phyloP scores from a whole-genome alignment of 257 asterid species.

The Solanum lycopersicoides region DNA sequence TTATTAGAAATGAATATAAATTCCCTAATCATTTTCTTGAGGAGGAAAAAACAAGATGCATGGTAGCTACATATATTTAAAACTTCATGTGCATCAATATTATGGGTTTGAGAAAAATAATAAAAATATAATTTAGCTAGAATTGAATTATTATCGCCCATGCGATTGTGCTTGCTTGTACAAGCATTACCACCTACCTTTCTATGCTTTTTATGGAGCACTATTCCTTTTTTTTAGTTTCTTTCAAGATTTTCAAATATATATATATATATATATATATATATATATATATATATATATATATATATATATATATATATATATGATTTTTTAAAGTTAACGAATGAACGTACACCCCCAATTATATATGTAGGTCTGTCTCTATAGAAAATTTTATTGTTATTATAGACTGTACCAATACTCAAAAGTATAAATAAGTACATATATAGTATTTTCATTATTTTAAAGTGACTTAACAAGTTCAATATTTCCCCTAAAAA shows the following conservation, averaged over 20 bases:
- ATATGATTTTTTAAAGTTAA: too few relatives aligned
- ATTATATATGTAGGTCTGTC: too few relatives aligned
- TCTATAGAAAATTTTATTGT: background rate
- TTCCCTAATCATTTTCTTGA: background rate
- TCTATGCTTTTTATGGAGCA: background rate
- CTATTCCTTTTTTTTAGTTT: background rate
- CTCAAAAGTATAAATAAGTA: background rate
- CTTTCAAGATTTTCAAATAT: too few relatives aligned
- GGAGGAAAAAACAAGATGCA: background rate
- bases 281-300: too few relatives aligned
- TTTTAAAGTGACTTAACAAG: background rate
- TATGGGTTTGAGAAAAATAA: too few relatives aligned
- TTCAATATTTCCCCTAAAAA: background rate
- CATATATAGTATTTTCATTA: background rate
- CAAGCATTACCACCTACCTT: background rate
- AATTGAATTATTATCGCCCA: background rate
- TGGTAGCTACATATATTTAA: background rate
- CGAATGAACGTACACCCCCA: background rate
- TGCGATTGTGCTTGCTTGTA: background rate
- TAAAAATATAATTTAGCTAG: background rate
- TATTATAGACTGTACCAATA: background rate
- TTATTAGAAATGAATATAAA: background rate
- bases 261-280: too few relatives aligned
- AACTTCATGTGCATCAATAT: background rate
- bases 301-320: too few relatives aligned